Base-by-base conservation (phyloP, 768 basidiomycete genomes). In the Hemileccinum impolitum region DNA sequence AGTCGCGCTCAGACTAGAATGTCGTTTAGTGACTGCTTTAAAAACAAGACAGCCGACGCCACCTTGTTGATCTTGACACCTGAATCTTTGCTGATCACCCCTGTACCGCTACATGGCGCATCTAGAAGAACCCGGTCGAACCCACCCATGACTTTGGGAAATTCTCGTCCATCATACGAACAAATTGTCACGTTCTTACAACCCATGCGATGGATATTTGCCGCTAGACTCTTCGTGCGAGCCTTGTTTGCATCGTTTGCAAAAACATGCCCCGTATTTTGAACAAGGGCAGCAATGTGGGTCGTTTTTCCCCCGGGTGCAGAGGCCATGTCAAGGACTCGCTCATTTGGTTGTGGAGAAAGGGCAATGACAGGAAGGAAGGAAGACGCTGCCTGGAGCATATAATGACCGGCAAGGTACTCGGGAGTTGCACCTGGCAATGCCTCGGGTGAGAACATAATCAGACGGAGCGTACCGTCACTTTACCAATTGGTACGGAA, bases 41-140 rank as follows among this genome's bases (percentile, higher is more conserved):
- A 40, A 31, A 49, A 45, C 17, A 6, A 34, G 17, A 48, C 46
- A 43, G 45, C 34, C 10, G 36, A 45, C 19, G 42, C 63, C 58
- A 94, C 95, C 84, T 99, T 99, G 80, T 96, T 99, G 59, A 92
- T 77, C 72, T 99, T 99, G 54, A 99, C 96, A 65, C 92, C 93
- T 17, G 89, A 79, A 65, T 99, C 96, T 70, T 99, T 99, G 71
- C 86, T 89, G 65, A 99, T 99, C 47, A 99, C 95, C 52, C 96
- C 96, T 3, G 96, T 98, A 28, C 96, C 96, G 59, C 90, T 92
- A 69, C 96, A 99, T 23, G 96, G 96, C 31, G 96, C 95, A 70
- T 99, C 96, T 39, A 99, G 71, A 45, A 99, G 72, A 37, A 98
- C 94, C n/a, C 96, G 78, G 62, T 99, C 95, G 60, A 99, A 99